Evolutionary conservation across 108 stramenopile species (phyloP), one percentile per base, ranked within the genome.

Genomic region (Pelagomonas calceolata): DNA sequence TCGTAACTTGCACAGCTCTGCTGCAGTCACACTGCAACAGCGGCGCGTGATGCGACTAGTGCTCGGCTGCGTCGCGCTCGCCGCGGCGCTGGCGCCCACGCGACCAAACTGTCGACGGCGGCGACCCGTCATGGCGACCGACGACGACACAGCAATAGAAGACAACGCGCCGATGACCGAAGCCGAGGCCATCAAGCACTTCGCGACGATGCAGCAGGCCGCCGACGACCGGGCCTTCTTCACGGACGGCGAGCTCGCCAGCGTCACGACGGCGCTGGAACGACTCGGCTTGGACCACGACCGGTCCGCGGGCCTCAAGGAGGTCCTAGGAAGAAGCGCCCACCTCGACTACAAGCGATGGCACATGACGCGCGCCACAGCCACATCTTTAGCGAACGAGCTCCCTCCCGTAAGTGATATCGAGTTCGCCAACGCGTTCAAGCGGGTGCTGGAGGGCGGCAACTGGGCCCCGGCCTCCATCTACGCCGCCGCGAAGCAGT

Each of bases 371-470:
- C 32, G 33, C 30, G 69, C 69, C 32, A 30, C 10, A 36, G 68
- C 39, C n/a, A 39, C 36, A 21, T 29, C 36, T 16, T 29, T 68
- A 26, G 43, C n/a, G 68, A 39, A 0, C 18, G 26, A 9, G 18
- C 39, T 68, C 39, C 37, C 37, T 7, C n/a, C 45, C 9, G 31
- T 32, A 26, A 46, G 18, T 0, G 10, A 69, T 9, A 73, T 3
- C 29, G 81, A 72, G 70, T 75, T 81, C 15, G 63, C 76, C 34
- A 73, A 75, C 31, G 75, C 73, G 29, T 84, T 89, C 73, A 76
- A 86, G 33, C 75, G 89, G 4, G 82, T 89, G 32, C 51, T 90
- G 33, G 80, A 76, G 15, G 91, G 90, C 71, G 91, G 91, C 44
- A 87, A 89, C 70, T 92, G 91, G 91, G 75, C 87, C 66, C 9